phyloP scores from a whole-genome alignment of 768 basidiomycete genomes.

The Xerocomellus intermedius region DNA sequence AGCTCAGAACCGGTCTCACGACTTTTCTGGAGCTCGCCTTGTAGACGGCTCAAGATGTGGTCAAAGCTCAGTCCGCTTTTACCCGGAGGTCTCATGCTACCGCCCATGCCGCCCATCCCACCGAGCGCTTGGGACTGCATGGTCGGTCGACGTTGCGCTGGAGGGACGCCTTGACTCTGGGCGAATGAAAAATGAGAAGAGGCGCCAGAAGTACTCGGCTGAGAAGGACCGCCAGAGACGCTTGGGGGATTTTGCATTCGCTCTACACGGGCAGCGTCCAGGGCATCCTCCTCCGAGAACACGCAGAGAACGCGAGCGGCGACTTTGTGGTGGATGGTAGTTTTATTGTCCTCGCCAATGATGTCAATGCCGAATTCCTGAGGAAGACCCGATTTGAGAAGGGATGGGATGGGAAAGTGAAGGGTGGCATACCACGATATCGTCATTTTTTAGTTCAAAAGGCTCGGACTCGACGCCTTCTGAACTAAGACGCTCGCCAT shows the following conservation, averaged over 20 bases:
- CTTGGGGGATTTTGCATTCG: conserved; percentile 50
- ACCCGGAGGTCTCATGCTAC: conserved; percentile 66
- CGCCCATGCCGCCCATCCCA: conserved; percentile 77
- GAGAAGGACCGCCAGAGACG: conserved; percentile 31
- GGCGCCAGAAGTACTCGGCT: conserved; percentile 33
- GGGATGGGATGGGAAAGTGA: not conserved
- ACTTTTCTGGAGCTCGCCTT: conserved; percentile 93
- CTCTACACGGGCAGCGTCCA: conserved; percentile 67
- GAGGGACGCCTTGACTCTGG: conserved; percentile 35
- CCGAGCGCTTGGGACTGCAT: conserved; percentile 59
- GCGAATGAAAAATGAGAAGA: conserved; percentile 43
- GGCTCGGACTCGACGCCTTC: conserved; percentile 92
- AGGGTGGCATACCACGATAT: conserved; percentile 77
- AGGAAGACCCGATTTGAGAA: conserved; percentile 2
- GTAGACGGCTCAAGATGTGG: conserved; percentile 83
- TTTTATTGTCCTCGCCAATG: conserved; percentile 96
- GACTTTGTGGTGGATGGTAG: conserved; percentile 97
- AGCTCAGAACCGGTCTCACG: conserved; percentile 90
- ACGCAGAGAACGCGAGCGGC: conserved; percentile 92
- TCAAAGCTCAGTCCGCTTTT: conserved; percentile 91
- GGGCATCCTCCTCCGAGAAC: conserved; percentile 81
- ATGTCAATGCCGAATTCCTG: conserved; percentile 99
- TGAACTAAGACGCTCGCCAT: conserved; percentile 85
- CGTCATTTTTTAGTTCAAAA: conserved; percentile 91
- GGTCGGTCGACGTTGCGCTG: conserved; percentile 52